Evolutionary conservation across 805 yeast species (phyloP).

Genomic region (Nakazawaea ambrosiae): DNA sequence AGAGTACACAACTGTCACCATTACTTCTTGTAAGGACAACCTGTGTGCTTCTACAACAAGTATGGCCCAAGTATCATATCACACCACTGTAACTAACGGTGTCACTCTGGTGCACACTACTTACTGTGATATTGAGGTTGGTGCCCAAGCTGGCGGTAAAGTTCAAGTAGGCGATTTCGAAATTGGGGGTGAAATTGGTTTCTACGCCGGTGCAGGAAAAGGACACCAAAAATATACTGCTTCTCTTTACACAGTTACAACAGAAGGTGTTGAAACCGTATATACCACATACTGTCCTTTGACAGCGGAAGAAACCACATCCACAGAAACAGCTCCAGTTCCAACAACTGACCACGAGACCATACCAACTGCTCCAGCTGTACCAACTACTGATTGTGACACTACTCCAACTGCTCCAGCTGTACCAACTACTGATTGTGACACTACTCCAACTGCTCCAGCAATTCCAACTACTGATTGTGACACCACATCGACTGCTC

Average conservation of each 20-base stretch:
- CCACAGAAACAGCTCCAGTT: conserved; percentile 14
- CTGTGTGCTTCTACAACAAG: neutral
- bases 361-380: conserved; percentile 16
- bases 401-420: conserved; percentile 1
- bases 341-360: conserved; percentile 20
- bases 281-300: conserved; percentile 9
- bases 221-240: too few species aligned
- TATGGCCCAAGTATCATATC: neutral
- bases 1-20: neutral
- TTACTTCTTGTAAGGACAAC: neutral
- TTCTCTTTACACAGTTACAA: conserved; percentile 3
- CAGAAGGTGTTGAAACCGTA: conserved; percentile 4
- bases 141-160: too few species aligned
- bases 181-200: too few species aligned
- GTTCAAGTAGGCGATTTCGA: too few species aligned
- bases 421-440: neutral
- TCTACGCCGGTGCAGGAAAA: conserved; percentile 5
- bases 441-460: neutral
- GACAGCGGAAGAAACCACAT: conserved; percentile 4
- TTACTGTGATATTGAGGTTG: neutral
- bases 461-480: neutral
- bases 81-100: neutral
- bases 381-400: conserved; percentile 21
- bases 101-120: neutral
- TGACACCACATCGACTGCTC: conserved; percentile 2